Percentiles rank a stretch among this genome's conserved stretches.
Evolutionary conservation across 2,329 filamentous ascomycete species (phyloP).

Genomic region (Amauroascus verrucosus): DNA sequence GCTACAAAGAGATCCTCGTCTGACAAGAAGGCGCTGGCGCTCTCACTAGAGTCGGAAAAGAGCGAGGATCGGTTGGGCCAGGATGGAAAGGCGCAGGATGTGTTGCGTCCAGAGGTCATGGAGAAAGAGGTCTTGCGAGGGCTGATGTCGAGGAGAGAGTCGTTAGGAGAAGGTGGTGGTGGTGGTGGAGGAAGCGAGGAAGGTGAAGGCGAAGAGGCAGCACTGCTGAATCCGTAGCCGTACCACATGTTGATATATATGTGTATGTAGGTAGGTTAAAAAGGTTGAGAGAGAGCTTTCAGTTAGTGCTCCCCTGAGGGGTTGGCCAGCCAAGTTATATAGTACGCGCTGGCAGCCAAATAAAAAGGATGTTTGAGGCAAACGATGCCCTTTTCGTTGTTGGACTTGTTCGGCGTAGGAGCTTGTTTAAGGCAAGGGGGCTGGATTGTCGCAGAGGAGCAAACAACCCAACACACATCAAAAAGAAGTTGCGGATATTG

Average conservation of each 20-base stretch:
- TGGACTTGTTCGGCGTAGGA: neutral
- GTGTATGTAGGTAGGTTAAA: no score
- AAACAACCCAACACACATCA: constrained; percentile 6
- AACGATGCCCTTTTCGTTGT: neutral
- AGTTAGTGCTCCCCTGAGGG: neutral
- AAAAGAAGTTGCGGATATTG: neutral
- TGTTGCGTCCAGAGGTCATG: constrained; percentile 28
- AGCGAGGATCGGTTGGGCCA: constrained; percentile 36
- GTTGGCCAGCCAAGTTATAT: neutral
- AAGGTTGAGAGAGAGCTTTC: no score
- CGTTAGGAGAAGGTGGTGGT: constrained; percentile 31
- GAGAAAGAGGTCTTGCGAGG: constrained; percentile 37
- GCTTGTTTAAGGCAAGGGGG: neutral
- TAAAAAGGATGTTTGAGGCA: neutral
- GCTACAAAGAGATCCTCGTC: constrained; percentile 35
- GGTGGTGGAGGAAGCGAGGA: constrained; percentile 27
- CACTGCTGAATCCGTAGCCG: constrained; percentile 16
- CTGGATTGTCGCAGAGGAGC: neutral
- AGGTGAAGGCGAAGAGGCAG: constrained; percentile 20
- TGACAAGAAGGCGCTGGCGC: constrained; percentile 33
- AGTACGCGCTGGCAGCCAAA: neutral
- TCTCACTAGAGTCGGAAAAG: constrained; percentile 25
- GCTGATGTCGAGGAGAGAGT: constrained; percentile 32
- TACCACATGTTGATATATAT: constrained; percentile 11
- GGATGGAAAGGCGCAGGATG: constrained; percentile 36